A percentile compares a stretch with the other conserved stretches of the same genome.
Conservation (phyloP, 495 filamentous ascomycete genomes). For the Immersiella caudata region DNA sequence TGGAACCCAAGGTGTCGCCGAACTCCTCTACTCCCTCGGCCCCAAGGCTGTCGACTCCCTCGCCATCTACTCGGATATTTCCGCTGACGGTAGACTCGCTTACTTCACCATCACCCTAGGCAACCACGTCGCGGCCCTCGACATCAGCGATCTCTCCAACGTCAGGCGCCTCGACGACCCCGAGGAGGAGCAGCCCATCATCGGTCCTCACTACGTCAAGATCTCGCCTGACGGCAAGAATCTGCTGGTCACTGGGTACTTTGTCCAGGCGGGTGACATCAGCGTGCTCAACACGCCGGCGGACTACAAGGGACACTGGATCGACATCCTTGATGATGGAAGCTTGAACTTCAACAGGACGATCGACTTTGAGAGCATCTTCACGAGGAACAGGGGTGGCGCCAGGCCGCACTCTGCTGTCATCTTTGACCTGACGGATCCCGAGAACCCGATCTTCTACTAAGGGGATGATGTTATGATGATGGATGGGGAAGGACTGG, state of each 20-base stretch:
- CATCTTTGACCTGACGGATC: conserved; percentile 62
- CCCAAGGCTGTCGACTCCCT: conserved; percentile 56
- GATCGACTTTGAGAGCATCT: conserved; percentile 59
- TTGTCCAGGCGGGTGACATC: conserved; percentile 64
- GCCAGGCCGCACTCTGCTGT: conserved; percentile 63
- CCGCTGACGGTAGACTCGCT: conserved; percentile 58
- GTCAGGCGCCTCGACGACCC: conserved; percentile 64
- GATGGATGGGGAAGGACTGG: conserved; percentile 1
- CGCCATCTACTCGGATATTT: conserved; percentile 66
- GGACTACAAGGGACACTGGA: conserved; percentile 65
- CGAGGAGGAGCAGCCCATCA: conserved; percentile 58
- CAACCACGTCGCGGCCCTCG: conserved; percentile 65
- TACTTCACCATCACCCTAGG: conserved; percentile 65
- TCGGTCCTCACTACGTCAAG: conserved; percentile 67
- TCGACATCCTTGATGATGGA: conserved; percentile 60
- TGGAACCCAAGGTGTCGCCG: conserved; percentile 59
- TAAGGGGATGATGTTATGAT: conserved; percentile 15
- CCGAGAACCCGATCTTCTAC: conserved; percentile 45
- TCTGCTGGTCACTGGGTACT: conserved; percentile 65
- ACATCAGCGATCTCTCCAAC: conserved; percentile 63
- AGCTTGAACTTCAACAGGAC: conserved; percentile 58
- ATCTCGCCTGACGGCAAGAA: conserved; percentile 67
- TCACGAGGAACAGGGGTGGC: conserved; percentile 54
- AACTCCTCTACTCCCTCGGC: conserved; percentile 62
- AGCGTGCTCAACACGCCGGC: conserved; percentile 64